These are phyloP conservation scores for Phytophthora capsici DNA, from an alignment of 352 stramenopile species.

Conservation along the genomic window DNA sequence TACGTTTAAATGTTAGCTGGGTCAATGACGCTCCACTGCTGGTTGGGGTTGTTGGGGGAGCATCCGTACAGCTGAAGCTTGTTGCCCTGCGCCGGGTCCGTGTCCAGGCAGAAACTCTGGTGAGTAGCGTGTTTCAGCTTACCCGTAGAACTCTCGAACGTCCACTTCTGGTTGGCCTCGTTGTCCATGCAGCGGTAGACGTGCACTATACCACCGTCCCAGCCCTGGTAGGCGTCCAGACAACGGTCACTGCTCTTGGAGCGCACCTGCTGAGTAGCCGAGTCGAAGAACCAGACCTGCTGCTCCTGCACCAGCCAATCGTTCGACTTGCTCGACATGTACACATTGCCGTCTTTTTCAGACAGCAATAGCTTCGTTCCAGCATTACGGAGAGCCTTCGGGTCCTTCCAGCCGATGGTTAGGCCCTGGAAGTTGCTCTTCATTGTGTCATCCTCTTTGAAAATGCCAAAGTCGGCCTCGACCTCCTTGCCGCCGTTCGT, in stretches of 20 bases:
- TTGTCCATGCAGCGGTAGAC: too few species aligned
- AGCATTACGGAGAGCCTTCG: conserved; percentile 38
- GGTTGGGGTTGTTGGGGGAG: conserved; percentile 59
- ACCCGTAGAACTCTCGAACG: conserved; percentile 50
- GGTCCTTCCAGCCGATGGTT: conserved; percentile 40
- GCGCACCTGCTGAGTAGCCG: conserved; percentile 42
- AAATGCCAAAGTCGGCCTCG: conserved; percentile 75
- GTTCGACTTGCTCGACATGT: conserved; percentile 47
- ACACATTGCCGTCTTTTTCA: conserved; percentile 42
- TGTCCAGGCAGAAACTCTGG: conserved; percentile 63
- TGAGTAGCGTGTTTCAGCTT: conserved; percentile 53
- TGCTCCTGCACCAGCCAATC: conserved; percentile 62
- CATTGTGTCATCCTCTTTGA: conserved; percentile 53
- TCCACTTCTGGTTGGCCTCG: too few species aligned
- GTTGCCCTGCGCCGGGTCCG: conserved; percentile 47
- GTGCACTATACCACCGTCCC: too few species aligned
- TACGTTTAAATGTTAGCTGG: conserved; percentile 7
- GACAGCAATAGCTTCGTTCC: conserved; percentile 42
- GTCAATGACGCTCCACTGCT: conserved; percentile 50
- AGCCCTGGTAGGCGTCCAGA: too few species aligned
- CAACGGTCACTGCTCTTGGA: too few species aligned
- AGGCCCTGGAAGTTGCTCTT: conserved; percentile 65
- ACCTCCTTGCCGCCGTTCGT: conserved; percentile 53
- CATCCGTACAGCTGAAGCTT: conserved; percentile 72
- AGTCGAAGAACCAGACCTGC: conserved; percentile 75